Evolutionary conservation across 1,284 basidiomycete species (phyloP), one percentile per base, ranked within the genome.

Genomic region (Tilletia caries): DNA sequence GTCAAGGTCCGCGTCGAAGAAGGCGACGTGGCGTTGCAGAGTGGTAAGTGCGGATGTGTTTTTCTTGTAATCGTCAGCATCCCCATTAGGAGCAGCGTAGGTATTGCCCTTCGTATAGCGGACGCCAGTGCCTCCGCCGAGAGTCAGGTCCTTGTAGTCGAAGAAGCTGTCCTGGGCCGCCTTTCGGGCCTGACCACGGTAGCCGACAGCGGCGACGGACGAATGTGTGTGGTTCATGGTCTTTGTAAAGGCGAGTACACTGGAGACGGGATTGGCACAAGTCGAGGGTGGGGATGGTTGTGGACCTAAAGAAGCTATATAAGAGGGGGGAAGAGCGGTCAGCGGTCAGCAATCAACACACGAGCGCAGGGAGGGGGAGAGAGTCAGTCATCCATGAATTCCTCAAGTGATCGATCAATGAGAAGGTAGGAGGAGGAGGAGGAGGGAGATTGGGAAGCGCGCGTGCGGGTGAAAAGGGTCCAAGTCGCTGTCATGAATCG

Each of bases 1-100:
- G 75, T 88, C 87, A 34, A 73, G 76, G 60, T 78, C 86, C 25
- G 73, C 75, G 79, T 87, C 87, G 71, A 87, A 87, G 81, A 86
- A 88, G n/a, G 83, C 84, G 73, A 85, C 84, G 72, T 87, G 87
- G 37, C 64, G 37, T 37, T 65, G 34, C 34, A 65, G 18, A 37
- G 20, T 29, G 20, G 64, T 65, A 10, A 65, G 37, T 15, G 13
- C 18, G 4, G 34, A 29, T 10, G 64, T 65, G 34, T 65, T 65
- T 8, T 15, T 13, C 5, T 23, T 15, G 41, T 65, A 65, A 18
- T 41, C 33, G 23, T 41, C n/a, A 23, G 34, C 27, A 29, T 65
- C 37, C 3, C 64, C 64, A 27, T 65, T 44, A 5, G 64, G 37
- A 34, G 64, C 64, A 10, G 29, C 64, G 41, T 65, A 65, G n/a